Evolutionary conservation across 306 rosid species (phyloP).

Genomic region (Rosa lucieae): DNA sequence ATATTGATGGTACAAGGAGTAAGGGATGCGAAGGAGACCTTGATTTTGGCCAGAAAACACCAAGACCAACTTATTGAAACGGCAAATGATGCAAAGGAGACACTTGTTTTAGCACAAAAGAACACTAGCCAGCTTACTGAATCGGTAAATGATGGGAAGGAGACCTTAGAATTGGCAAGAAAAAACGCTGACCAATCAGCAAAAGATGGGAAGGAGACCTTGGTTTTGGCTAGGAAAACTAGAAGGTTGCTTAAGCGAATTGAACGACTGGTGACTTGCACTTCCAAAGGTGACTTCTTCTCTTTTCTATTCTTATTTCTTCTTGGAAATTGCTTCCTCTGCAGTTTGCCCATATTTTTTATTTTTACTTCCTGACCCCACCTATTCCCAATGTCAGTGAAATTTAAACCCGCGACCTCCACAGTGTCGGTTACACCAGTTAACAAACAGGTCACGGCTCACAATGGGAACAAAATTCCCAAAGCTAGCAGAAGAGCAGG

Average conservation of each 20-base stretch:
- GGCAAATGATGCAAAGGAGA: background rate
- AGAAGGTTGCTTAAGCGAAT: background rate
- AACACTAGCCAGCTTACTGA: background rate
- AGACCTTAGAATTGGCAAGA: background rate
- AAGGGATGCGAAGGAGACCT: background rate
- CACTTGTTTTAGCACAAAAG: background rate
- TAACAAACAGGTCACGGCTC: background rate
- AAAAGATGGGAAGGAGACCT: conserved; percentile 1
- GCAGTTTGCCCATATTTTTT: too few relatives aligned
- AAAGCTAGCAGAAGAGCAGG: background rate
- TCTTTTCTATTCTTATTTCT: background rate
- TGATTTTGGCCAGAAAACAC: background rate
- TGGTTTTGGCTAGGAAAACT: background rate
- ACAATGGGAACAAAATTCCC: background rate
- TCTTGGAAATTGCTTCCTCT: background rate
- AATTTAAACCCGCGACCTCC: background rate
- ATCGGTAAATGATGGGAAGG: background rate
- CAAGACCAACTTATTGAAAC: background rate
- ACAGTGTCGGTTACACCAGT: too few relatives aligned
- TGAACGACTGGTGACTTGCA: background rate
- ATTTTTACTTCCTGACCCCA: background rate
- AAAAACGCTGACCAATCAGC: background rate
- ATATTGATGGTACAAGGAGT: background rate
- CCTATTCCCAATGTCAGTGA: background rate
- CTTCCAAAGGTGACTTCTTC: background rate